These are phyloP conservation scores for Microsporum audouinii DNA, from an alignment of 2,329 filamentous ascomycete species.

Conservation along the genomic window DNA sequence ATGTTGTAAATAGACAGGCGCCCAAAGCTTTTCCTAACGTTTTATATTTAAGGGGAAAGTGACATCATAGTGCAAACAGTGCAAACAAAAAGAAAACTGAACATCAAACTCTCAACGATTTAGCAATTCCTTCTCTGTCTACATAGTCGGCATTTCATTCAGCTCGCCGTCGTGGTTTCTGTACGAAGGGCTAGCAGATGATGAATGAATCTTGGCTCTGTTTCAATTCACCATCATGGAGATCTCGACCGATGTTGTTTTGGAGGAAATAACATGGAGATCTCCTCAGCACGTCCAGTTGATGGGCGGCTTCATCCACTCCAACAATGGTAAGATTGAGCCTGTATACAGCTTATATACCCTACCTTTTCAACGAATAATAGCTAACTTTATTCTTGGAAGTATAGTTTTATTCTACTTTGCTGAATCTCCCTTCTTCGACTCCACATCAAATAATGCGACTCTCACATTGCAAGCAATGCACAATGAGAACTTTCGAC, in stretches of 20 bases:
- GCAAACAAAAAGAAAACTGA: slow-evolving; percentile 4
- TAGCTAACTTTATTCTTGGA: background rate
- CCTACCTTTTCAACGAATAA: background rate
- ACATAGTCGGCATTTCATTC: background rate
- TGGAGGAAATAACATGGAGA: slow-evolving; percentile 38
- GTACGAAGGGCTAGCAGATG: background rate
- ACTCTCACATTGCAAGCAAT: slow-evolving; percentile 43
- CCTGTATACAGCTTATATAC: background rate
- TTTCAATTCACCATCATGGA: slow-evolving; percentile 7
- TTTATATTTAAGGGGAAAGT: background rate
- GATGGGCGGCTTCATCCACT: slow-evolving; percentile 37
- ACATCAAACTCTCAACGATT: background rate
- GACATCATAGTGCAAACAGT: slow-evolving; percentile 12
- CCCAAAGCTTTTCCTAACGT: too few relatives aligned
- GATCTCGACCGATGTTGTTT: slow-evolving; percentile 14
- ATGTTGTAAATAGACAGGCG: too few relatives aligned
- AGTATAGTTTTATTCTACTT: slow-evolving; percentile 50
- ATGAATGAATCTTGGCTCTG: background rate
- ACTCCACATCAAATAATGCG: slow-evolving; percentile 49
- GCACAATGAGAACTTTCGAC: slow-evolving; percentile 38
- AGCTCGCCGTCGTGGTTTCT: background rate
- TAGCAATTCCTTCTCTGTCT: background rate
- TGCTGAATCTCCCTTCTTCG: slow-evolving; percentile 52
- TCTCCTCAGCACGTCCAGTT: slow-evolving; percentile 36
- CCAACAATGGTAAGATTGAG: slow-evolving; percentile 31